Evolutionary conservation across 169 alveolate species (phyloP), one percentile per base, ranked within the genome.

Genomic region (Plasmodium gallinaceum): DNA sequence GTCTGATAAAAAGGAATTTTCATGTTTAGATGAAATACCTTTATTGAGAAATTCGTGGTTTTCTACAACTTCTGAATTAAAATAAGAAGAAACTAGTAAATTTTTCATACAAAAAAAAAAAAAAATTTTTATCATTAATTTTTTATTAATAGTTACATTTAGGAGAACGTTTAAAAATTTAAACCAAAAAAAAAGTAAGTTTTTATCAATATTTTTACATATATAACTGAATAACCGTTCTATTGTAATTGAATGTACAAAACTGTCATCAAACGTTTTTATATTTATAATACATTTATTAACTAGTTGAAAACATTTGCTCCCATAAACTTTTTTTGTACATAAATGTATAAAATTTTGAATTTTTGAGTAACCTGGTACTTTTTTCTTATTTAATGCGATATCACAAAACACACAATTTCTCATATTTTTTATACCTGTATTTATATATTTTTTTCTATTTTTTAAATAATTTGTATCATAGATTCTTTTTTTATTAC

Each of bases 201-300:
- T 83, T 58, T 64, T 75, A 54, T 64, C 65, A 7, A 54, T 66
- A 14, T 20, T 18, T 39, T 46, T 52, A 22, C 24, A 74, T 72
- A 73, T 54, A 70, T 54, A 88, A 39, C 66, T 60, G 46, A 68
- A 75, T 68, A 88, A 61, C 9, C 92, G 61, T 88, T 88, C 88
- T 60, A 83, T 69, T n/a, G 91, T 68, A 48, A 70, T 69, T 3
- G 86, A 83, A 58, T 83, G 91, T 10, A 83, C 32, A 45, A 83
- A 83, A 37, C 57, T 69, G 45, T 83, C 91, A 57, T 83, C 91
- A 66, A 83, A 83, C 20, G 80, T 83, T 69, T 69, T 66, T 68
- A 83, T 83, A 18, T 83, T 88, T 76, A 88, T 71, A 42, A 88
- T 75, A 45, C 85, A 88, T 48, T 75, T 88, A 37, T 88, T 88